Conservation (phyloP, 495 filamentous ascomycete species). For the Xylaria nigripes region DNA sequence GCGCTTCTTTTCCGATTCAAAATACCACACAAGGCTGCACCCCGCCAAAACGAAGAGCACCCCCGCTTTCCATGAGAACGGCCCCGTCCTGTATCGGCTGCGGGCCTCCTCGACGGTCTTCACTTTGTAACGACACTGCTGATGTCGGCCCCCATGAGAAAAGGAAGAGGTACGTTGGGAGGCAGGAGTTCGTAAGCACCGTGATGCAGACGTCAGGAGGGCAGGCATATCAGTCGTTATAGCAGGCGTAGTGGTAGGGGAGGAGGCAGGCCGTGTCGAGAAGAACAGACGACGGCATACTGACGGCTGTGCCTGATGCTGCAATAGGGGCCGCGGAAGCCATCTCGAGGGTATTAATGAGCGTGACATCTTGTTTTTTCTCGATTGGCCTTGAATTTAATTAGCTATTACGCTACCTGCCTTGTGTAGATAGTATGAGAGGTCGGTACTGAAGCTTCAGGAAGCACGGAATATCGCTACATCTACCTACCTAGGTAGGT, state of each 20-base stretch:
- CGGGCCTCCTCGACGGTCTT: constrained; percentile 50
- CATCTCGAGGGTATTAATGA: constrained; percentile 13
- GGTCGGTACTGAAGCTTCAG: background rate
- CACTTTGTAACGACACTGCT: constrained; percentile 29
- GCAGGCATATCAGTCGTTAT: background rate
- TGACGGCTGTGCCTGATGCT: constrained; percentile 8
- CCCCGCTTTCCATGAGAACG: constrained; percentile 86
- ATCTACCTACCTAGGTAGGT: too few relatives aligned
- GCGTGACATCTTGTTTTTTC: constrained; percentile 18
- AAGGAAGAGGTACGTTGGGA: background rate
- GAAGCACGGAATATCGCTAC: background rate
- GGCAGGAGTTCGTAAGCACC: constrained; percentile 1
- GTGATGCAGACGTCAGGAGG: background rate
- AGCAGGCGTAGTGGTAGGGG: constrained; percentile 7
- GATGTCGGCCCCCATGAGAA: background rate
- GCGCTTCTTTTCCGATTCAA: constrained; percentile 80
- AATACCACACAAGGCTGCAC: constrained; percentile 73
- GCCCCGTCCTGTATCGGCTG: constrained; percentile 48
- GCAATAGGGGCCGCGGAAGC: constrained; percentile 15
- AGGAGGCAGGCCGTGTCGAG: constrained; percentile 7
- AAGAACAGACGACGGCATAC: constrained; percentile 20
- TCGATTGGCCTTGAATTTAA: background rate
- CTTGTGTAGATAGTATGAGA: too few relatives aligned
- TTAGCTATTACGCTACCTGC: too few relatives aligned
- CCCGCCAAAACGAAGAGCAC: constrained; percentile 75